phyloP scores from a whole-genome alignment of 805 yeast species.

The Clavispora carvajalis region DNA sequence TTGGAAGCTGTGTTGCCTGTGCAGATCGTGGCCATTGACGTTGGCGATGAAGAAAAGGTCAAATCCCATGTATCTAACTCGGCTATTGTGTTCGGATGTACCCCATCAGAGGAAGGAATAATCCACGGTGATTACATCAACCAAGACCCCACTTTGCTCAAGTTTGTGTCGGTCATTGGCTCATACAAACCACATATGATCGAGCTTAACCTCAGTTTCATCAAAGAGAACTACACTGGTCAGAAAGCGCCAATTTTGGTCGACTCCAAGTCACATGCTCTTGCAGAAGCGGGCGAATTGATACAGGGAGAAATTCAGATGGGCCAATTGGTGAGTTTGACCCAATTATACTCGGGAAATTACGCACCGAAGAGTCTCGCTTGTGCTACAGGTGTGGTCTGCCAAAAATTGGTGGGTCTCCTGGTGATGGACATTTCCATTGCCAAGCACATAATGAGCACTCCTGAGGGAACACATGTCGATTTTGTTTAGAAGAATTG shows the following conservation, averaged over 20 bases:
- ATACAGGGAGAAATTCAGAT: conserved; percentile 39
- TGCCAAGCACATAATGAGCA: conserved; percentile 38
- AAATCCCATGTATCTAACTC: conserved; percentile 29
- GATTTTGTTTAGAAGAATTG: not conserved
- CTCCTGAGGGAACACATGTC: conserved; percentile 9
- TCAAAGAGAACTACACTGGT: conserved; percentile 25
- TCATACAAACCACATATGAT: conserved; percentile 65
- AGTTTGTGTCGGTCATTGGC: conserved; percentile 56
- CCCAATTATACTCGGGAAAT: conserved; percentile 25
- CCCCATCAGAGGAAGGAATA: conserved; percentile 50
- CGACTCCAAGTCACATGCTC: conserved; percentile 53
- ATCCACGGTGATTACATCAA: conserved; percentile 30
- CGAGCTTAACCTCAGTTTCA: conserved; percentile 48
- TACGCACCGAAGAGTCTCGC: not conserved
- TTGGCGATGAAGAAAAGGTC: conserved; percentile 9
- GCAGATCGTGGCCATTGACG: conserved; percentile 1
- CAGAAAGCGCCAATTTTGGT: conserved; percentile 45
- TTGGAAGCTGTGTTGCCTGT: conserved; percentile 25
- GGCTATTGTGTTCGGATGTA: conserved; percentile 52
- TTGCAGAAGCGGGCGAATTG: conserved; percentile 62
- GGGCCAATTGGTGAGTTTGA: conserved; percentile 43
- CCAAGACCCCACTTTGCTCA: conserved; percentile 21
- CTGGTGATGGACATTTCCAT: conserved; percentile 60
- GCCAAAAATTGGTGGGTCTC: conserved; percentile 56
- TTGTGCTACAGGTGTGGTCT: conserved; percentile 25